phyloP scores from a whole-genome alignment of 371 early-diverging fungal species.

The Rhizopus sp. region DNA sequence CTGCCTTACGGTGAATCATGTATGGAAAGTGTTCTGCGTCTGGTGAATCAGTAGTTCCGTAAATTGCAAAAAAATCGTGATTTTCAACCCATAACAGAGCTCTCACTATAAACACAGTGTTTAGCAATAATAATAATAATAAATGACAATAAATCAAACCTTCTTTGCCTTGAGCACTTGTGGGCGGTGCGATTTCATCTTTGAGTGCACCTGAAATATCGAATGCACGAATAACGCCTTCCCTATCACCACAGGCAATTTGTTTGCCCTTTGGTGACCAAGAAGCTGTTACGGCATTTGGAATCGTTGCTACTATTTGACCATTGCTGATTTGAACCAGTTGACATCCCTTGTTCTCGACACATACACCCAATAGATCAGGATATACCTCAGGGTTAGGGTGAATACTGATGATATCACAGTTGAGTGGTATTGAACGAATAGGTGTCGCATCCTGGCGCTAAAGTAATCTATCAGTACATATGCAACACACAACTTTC shows the following conservation, averaged over 20 bases:
- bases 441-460: conserved; percentile 20
- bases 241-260: conserved; percentile 43
- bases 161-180: background rate
- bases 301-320: conserved; percentile 15
- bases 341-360: conserved; percentile 21
- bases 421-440: conserved; percentile 13
- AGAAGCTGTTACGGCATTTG: conserved; percentile 36
- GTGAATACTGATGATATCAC: conserved; percentile 35
- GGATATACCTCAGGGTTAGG: conserved; percentile 47
- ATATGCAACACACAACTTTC: background rate
- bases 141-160: background rate
- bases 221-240: conserved; percentile 41
- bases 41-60: conserved; percentile 8
- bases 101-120: conserved; percentile 27
- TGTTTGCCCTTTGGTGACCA: conserved; percentile 65
- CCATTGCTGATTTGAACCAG: conserved; percentile 33
- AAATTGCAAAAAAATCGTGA: conserved; percentile 38
- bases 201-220: conserved; percentile 35
- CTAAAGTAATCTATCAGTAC: background rate
- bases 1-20: conserved; percentile 11
- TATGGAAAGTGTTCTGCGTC: conserved; percentile 12
- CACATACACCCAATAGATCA: conserved; percentile 33
- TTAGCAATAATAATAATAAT: background rate
- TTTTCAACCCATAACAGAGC: conserved; percentile 49
- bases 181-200: conserved; percentile 11